Evolutionary conservation across 345 rosid species (phyloP).

Genomic region (Euphorbia pulcherrima): DNA sequence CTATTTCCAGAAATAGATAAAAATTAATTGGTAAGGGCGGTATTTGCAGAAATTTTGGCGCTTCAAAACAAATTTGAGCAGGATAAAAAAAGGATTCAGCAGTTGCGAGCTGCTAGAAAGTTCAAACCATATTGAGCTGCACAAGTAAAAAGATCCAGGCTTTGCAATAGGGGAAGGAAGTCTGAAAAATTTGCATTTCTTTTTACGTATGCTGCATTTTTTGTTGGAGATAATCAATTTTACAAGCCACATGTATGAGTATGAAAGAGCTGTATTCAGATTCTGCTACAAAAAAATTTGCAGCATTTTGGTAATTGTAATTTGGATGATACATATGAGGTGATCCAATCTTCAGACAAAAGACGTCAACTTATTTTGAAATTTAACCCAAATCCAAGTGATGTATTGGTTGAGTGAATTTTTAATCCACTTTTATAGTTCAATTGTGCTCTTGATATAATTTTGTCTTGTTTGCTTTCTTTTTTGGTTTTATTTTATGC

Average conservation of each 20-base stretch:
- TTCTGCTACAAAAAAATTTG: not conserved
- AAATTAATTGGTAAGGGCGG: not conserved
- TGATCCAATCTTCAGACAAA: not conserved
- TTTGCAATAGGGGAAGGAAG: not conserved
- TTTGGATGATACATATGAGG: not conserved
- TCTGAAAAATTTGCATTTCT: not conserved
- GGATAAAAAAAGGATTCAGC: constrained; percentile 82
- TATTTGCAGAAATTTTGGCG: constrained; percentile 62
- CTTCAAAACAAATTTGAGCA: constrained; percentile 87
- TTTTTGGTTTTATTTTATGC: no score
- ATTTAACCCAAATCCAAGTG: no score
- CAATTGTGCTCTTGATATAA: no score
- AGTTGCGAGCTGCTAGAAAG: constrained; percentile 84
- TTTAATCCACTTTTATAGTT: no score
- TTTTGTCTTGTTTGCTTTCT: no score
- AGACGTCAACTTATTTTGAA: no score
- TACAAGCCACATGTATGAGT: not conserved
- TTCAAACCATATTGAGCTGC: constrained; percentile 66
- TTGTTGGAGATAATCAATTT: not conserved
- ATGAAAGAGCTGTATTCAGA: not conserved
- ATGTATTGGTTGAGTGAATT: no score
- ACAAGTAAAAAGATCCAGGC: not conserved
- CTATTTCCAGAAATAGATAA: not conserved
- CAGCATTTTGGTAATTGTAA: not conserved
- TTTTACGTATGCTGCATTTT: not conserved